These are phyloP conservation scores for Bipolaris oryzae DNA, from an alignment of 2,329 filamentous ascomycete species.

Conservation along the genomic window DNA sequence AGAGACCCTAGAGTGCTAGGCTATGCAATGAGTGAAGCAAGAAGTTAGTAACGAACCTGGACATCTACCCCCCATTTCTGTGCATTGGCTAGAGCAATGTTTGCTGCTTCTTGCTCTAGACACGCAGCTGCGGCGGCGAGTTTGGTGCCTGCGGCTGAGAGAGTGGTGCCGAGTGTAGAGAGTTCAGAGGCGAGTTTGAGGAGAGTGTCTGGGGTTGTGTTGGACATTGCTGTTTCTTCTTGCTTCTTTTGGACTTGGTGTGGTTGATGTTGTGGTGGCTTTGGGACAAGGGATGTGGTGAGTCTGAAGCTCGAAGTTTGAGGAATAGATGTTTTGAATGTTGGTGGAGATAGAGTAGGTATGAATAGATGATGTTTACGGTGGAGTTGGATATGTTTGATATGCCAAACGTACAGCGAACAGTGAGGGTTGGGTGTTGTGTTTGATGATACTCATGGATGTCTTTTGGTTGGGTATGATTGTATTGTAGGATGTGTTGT, in stretches of 20 bases:
- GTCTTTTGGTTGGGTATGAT: too few relatives aligned
- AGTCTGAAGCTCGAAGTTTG: neutral
- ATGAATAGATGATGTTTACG: too few relatives aligned
- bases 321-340: too few relatives aligned
- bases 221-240: constrained; percentile 13
- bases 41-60: constrained; percentile 8
- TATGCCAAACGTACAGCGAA: too few relatives aligned
- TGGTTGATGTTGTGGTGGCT: neutral
- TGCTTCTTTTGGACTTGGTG: neutral
- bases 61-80: constrained; percentile 33
- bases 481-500: too few relatives aligned
- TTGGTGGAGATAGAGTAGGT: too few relatives aligned
- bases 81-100: constrained; percentile 28
- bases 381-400: too few relatives aligned
- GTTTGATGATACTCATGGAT: too few relatives aligned
- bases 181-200: constrained; percentile 31
- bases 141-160: constrained; percentile 22
- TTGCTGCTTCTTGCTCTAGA: constrained; percentile 33
- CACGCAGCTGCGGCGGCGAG: constrained; percentile 21
- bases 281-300: neutral
- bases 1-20: too few relatives aligned
- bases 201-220: constrained; percentile 26
- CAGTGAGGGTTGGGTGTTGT: too few relatives aligned
- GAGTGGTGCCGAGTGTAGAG: constrained; percentile 19
- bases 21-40: neutral